A percentile compares a stretch with the other conserved stretches of the same genome.
These are phyloP conservation scores for Holtermannia corniformis DNA, from an alignment of 768 basidiomycete species.

Conservation along the genomic window DNA sequence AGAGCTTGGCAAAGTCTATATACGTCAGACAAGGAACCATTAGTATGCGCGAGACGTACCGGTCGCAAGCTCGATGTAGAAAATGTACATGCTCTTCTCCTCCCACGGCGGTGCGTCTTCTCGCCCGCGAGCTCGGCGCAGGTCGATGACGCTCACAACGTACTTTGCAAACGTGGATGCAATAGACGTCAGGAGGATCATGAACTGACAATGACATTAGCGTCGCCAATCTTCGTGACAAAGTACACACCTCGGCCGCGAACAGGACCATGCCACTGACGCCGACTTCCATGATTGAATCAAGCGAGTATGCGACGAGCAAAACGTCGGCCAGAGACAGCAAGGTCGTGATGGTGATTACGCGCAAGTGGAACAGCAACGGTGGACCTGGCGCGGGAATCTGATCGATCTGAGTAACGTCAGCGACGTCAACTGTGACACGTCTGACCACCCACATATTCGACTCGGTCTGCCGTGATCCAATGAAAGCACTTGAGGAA, in stretches of 20 bases:
- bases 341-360: slow-evolving; percentile 62
- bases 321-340: slow-evolving; percentile 64
- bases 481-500: slow-evolving; percentile 98
- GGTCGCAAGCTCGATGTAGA: slow-evolving; percentile 84
- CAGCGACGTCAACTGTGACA: not conserved
- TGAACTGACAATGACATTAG: slow-evolving; percentile 6
- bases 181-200: slow-evolving; percentile 27
- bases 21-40: not conserved
- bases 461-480: slow-evolving; percentile 88
- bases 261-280: slow-evolving; percentile 84
- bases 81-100: slow-evolving; percentile 92
- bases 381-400: slow-evolving; percentile 76
- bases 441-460: slow-evolving; percentile 58
- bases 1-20: slow-evolving; percentile 82
- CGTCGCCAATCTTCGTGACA: slow-evolving; percentile 29
- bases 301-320: slow-evolving; percentile 52
- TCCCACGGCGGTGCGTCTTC: slow-evolving; percentile 69
- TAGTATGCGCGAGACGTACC: slow-evolving; percentile 50
- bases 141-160: slow-evolving; percentile 66
- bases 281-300: slow-evolving; percentile 63
- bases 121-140: slow-evolving; percentile 54
- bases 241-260: slow-evolving; percentile 82
- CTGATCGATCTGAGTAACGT: slow-evolving; percentile 78
- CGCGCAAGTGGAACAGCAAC: slow-evolving; percentile 72
- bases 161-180: slow-evolving; percentile 58